Conservation (phyloP, 768 basidiomycete genomes). For the Tephrocybe sp. region DNA sequence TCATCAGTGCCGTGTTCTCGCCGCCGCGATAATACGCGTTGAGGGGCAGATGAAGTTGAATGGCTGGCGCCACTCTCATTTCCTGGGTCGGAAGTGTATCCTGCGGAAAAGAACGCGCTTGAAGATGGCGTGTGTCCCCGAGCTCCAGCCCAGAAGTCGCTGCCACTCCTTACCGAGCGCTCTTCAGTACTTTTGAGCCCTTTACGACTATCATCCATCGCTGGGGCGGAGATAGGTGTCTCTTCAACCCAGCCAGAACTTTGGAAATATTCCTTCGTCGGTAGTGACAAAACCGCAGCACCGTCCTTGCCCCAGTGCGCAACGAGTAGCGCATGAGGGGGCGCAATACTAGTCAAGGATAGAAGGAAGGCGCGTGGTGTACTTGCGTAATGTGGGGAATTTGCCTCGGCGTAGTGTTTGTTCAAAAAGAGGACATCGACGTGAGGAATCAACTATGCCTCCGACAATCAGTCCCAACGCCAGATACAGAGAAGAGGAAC, state of each 20-base stretch:
- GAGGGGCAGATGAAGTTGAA: constrained; percentile 21
- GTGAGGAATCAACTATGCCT: constrained; percentile 79
- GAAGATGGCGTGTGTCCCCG: constrained; percentile 55
- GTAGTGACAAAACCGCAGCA: constrained; percentile 77
- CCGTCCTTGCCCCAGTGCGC: constrained; percentile 81
- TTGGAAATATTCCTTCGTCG: constrained; percentile 85
- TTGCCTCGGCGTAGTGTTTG: constrained; percentile 66
- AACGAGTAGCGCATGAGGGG: constrained; percentile 77
- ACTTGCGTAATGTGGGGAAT: constrained; percentile 56
- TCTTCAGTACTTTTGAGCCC: constrained; percentile 30
- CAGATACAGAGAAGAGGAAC: constrained; percentile 5
- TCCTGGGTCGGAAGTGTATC: constrained; percentile 22
- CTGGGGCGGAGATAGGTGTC: constrained; percentile 24
- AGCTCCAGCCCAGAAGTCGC: constrained; percentile 74
- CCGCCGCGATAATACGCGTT: constrained; percentile 19
- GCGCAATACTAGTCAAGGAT: constrained; percentile 64
- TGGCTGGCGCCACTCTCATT: constrained; percentile 27
- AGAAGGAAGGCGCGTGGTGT: constrained; percentile 78
- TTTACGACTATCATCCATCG: constrained; percentile 13
- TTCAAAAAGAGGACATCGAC: constrained; percentile 83
- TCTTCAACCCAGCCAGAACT: constrained; percentile 79
- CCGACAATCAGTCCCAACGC: constrained; percentile 11
- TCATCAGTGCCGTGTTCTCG: constrained; percentile 34
- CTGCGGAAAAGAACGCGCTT: constrained; percentile 49
- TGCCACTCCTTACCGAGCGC: constrained; percentile 62